A percentile compares a stretch with the other conserved stretches of the same genome.
Evolutionary conservation across 23 red algal genomes (phyloP).

Genomic region (Gracilariopsis chorda): DNA sequence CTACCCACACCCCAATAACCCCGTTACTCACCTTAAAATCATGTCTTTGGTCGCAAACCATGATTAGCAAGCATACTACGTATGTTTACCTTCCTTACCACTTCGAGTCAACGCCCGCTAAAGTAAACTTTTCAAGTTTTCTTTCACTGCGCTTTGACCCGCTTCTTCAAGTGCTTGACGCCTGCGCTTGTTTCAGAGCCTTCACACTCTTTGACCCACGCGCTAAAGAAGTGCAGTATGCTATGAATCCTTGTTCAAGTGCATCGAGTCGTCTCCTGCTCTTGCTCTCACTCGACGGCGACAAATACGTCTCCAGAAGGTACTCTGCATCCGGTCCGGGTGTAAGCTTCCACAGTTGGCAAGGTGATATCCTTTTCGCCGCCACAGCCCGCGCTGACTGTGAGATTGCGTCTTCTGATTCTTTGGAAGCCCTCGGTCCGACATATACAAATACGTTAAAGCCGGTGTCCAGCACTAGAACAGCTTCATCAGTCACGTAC

Average conservation of each 20-base stretch:
- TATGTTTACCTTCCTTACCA: neutral
- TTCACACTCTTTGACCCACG: constrained; percentile 35
- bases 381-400: constrained; percentile 50
- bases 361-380: constrained; percentile 19
- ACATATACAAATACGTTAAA: constrained; percentile 66
- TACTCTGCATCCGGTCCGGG: constrained; percentile 37
- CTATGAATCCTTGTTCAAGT: constrained; percentile 26
- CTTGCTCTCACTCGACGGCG: neutral
- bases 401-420: constrained; percentile 32
- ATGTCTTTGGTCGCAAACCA: too few relatives aligned
- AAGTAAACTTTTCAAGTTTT: too few relatives aligned
- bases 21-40: too few relatives aligned
- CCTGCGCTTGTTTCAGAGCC: neutral
- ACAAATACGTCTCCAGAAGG: constrained; percentile 44
- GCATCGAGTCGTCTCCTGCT: neutral
- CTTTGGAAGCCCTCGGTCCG: constrained; percentile 1
- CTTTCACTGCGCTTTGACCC: too few relatives aligned
- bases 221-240: constrained; percentile 23
- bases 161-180: neutral
- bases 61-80: neutral
- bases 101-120: too few relatives aligned
- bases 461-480: constrained; percentile 56
- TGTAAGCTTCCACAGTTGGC: constrained; percentile 59
- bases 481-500: constrained; percentile 24
- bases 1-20: too few relatives aligned